A percentile compares a stretch with the other conserved stretches of the same genome.
phyloP scores from a whole-genome alignment of 441 rosid genomes.

The Mallotus repandus region DNA sequence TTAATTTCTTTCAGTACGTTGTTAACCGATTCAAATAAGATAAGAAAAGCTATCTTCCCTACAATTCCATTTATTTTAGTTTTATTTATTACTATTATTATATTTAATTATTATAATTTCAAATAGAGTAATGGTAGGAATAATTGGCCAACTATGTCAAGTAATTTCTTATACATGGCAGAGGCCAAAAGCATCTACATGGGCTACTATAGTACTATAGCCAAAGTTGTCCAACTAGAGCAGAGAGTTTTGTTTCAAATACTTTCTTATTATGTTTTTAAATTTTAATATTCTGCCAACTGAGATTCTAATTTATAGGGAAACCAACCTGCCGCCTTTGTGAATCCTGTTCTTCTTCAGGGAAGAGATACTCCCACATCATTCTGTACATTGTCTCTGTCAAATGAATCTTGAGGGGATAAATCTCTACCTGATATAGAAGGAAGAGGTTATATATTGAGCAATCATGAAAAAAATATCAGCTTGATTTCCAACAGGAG shows the following conservation, averaged over 20 bases:
- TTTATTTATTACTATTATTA: not conserved
- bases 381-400: slow-evolving; percentile 92
- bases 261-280: not conserved
- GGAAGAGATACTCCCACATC: slow-evolving; percentile 98
- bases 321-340: slow-evolving; percentile 83
- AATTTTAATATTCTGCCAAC: not conserved
- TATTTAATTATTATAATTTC: too few species aligned
- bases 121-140: not conserved
- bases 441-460: slow-evolving; percentile 11
- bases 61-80: not conserved
- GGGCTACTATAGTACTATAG: too few species aligned
- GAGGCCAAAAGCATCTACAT: too few species aligned
- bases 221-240: too few species aligned
- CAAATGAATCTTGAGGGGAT: slow-evolving; percentile 94
- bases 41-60: not conserved
- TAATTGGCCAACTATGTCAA: too few species aligned
- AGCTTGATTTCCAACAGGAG: not conserved
- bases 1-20: slow-evolving; percentile 2
- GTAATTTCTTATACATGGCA: too few species aligned
- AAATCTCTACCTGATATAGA: slow-evolving; percentile 77
- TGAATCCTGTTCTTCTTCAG: slow-evolving; percentile 96
- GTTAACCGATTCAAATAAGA: slow-evolving; percentile 20
- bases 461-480: slow-evolving; percentile 2
- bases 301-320: not conserved
- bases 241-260: too few species aligned